phyloP scores from a whole-genome alignment of 768 basidiomycete species.

The Boletus patriciae region DNA sequence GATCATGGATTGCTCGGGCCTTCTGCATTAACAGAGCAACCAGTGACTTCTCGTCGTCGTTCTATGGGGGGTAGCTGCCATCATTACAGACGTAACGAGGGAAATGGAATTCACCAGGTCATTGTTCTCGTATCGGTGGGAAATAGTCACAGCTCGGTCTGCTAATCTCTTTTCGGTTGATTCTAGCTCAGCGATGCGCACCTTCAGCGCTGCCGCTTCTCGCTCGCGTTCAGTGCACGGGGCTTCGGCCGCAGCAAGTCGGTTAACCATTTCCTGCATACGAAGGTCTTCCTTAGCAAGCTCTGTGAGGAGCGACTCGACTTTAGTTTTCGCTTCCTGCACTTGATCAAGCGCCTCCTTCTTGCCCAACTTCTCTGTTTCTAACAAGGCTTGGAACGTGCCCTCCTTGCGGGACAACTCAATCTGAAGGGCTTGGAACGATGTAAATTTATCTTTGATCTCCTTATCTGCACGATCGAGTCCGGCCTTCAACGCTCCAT shows the following conservation, averaged over 20 bases:
- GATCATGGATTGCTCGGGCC: conserved; percentile 50
- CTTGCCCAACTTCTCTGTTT: conserved; percentile 23
- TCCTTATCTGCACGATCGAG: conserved; percentile 14
- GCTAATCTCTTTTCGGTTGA: conserved; percentile 29
- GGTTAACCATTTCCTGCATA: conserved; percentile 22
- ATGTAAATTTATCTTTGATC: conserved; percentile 8
- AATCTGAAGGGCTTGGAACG: conserved; percentile 18
- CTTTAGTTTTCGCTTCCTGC: conserved; percentile 19
- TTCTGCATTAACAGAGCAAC: conserved; percentile 45
- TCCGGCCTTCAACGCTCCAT: conserved; percentile 14
- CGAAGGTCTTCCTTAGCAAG: conserved; percentile 22
- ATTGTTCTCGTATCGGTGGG: conserved; percentile 44
- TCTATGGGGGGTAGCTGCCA: conserved; percentile 34
- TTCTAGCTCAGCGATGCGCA: conserved; percentile 30
- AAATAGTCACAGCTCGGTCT: conserved; percentile 29
- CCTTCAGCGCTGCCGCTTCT: conserved; percentile 24
- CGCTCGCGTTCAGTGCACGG: conserved; percentile 27
- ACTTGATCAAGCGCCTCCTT: conserved; percentile 20
- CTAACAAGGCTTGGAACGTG: conserved; percentile 20
- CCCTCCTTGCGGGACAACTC: conserved; percentile 31
- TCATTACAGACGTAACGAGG: conserved; percentile 9
- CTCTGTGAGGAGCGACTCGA: conserved; percentile 23
- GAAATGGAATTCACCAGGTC: conserved; percentile 43
- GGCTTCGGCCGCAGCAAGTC: conserved; percentile 23
- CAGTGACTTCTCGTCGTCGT: conserved; percentile 50